phyloP scores from a whole-genome alignment of 305 asterid species.

The Fraxinus sp. region DNA sequence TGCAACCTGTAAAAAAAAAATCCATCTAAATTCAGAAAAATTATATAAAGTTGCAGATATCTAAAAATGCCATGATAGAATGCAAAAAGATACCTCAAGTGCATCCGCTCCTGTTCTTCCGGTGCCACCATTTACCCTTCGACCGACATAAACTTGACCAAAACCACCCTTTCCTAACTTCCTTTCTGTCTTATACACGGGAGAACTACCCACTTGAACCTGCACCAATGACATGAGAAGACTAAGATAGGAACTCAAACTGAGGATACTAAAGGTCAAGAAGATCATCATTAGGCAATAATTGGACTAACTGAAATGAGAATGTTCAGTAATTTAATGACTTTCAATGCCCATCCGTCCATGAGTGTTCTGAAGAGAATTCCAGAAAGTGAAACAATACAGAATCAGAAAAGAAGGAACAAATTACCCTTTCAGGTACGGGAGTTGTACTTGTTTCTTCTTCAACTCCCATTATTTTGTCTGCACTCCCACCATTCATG shows the following conservation, averaged over 20 bases:
- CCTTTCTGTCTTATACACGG: constrained; percentile 78
- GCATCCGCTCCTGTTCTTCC: constrained; percentile 92
- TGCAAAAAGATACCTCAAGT: constrained; percentile 59
- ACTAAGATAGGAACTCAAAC: neutral
- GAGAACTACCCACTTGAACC: constrained; percentile 97
- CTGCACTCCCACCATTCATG: constrained; percentile 92
- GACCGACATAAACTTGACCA: constrained; percentile 95
- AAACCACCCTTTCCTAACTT: constrained; percentile 96
- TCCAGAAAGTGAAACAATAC: neutral
- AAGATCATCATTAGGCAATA: neutral
- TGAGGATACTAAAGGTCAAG: neutral
- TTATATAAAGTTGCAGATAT: neutral
- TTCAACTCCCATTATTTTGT: constrained; percentile 82
- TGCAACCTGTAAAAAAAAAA: constrained; percentile 57
- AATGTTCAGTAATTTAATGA: neutral
- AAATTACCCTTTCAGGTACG: constrained; percentile 87
- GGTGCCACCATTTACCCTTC: constrained; percentile 74
- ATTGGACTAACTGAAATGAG: neutral
- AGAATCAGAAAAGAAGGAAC: constrained; percentile 7
- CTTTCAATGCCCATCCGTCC: neutral
- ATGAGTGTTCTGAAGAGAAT: neutral
- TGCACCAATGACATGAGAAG: constrained; percentile 28
- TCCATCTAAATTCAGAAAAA: constrained; percentile 10
- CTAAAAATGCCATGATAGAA: constrained; percentile 1
- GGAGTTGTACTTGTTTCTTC: constrained; percentile 88